Base-by-base conservation (phyloP, 306 rosid species). In the Hippophae tibetana region DNA sequence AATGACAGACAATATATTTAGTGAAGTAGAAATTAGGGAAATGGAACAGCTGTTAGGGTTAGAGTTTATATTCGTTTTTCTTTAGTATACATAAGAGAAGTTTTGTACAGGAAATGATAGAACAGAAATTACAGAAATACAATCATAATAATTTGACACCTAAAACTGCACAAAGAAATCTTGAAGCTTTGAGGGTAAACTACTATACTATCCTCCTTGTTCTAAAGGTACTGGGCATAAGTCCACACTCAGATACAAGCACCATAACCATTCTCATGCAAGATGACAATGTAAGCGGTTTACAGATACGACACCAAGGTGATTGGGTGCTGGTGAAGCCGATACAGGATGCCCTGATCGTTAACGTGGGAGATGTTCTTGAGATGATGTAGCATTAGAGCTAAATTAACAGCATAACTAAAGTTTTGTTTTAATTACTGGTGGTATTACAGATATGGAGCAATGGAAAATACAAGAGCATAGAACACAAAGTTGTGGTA, bases 261-360 rank as follows among this genome's bases (percentile, higher is more conserved):
- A 77, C 78, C 57, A 68, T 81, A 44, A 77, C 78, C 13, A 50
- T 81, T 45, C 82, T 81, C 12, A 61, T 65, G 80, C 82, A 81
- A 68, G 60, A 78, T 8, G 74, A 66, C 47, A 58, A 59, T 43
- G 68, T 78, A 1, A 27, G 47, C 1, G 78, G 82, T 7, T 60
- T 73, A 57, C 78, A 82, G 55, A 62, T 82, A 62, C 57, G 68
- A 25, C 75, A 82, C 27, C 43, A 46, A 53, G 84, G 78, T 56
- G 52, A 27, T 44, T 76, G 78, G 84, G 61, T 76, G 18, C 73
- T 76, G 0, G 76, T 79, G 7, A 50, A 50, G 10, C 80, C 78
- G 14, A 55, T 56, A 14, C 11, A 60, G 14, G 51, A 74, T 44
- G 66, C 80, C 56, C 57, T 76, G 6, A 69, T 78, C 47, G 78